Conservation (phyloP, 495 filamentous ascomycete genomes). For the Jackrogersella minutella region DNA sequence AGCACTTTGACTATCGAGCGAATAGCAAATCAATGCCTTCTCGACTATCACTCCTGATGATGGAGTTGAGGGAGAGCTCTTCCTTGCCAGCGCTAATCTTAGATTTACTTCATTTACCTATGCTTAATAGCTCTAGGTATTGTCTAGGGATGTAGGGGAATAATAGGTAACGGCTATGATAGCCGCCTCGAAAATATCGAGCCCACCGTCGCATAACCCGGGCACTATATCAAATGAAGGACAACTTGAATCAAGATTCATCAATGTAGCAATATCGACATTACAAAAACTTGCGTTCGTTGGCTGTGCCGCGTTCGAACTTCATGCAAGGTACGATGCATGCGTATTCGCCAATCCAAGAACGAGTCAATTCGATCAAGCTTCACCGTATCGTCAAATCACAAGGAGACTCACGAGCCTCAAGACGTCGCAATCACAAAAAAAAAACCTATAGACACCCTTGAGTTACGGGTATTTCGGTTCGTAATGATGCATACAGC, state of each 20-base stretch:
- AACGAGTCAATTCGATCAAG: conserved; percentile 38
- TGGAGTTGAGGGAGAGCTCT: conserved; percentile 11
- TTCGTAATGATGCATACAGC: conserved; percentile 29
- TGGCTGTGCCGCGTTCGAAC: conserved; percentile 31
- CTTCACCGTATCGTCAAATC: conserved; percentile 39
- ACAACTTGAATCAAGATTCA: conserved; percentile 6
- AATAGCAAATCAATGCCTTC: conserved; percentile 21
- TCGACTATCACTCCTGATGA: background rate
- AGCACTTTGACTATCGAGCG: conserved; percentile 6
- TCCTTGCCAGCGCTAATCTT: conserved; percentile 18
- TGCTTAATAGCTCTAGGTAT: background rate
- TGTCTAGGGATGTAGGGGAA: background rate
- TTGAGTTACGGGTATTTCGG: conserved; percentile 33
- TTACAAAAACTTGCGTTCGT: conserved; percentile 29
- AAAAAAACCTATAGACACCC: conserved; percentile 16
- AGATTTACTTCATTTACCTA: conserved; percentile 7
- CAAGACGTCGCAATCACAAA: conserved; percentile 36
- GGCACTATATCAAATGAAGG: background rate
- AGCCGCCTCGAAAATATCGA: background rate
- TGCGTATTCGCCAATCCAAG: conserved; percentile 34
- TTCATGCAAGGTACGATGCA: conserved; percentile 44
- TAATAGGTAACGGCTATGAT: conserved; percentile 4
- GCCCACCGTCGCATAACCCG: conserved; percentile 12
- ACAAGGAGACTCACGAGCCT: conserved; percentile 36
- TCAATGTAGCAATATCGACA: conserved; percentile 16